phyloP scores from a whole-genome alignment of 805 yeast species.

The Ogataea thermomethanolica region DNA sequence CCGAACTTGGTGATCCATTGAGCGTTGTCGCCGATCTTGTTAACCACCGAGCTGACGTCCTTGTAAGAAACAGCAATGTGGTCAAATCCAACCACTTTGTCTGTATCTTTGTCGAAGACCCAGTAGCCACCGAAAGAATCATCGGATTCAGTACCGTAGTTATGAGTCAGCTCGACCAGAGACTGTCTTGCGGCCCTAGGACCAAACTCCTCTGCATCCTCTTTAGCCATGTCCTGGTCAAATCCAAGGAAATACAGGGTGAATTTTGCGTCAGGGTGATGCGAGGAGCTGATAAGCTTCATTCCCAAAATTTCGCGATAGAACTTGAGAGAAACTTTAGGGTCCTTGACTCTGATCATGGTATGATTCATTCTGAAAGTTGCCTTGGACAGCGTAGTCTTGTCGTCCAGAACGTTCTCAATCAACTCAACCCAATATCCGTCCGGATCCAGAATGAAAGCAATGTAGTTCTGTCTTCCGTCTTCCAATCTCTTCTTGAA shows the following conservation, averaged over 20 bases:
- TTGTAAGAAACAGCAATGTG: conserved; percentile 74
- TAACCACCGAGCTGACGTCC: conserved; percentile 56
- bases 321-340: conserved; percentile 68
- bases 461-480: conserved; percentile 91
- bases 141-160: conserved; percentile 92
- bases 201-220: conserved; percentile 35
- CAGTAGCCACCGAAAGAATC: conserved; percentile 69
- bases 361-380: conserved; percentile 73
- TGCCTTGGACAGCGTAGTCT: conserved; percentile 37
- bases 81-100: conserved; percentile 71
- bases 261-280: conserved; percentile 69
- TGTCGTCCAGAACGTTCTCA: conserved; percentile 47
- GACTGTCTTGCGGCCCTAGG: conserved; percentile 53
- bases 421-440: conserved; percentile 96
- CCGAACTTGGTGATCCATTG: conserved; percentile 58
- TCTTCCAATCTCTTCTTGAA: conserved; percentile 84
- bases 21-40: conserved; percentile 45
- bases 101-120: conserved; percentile 61
- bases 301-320: conserved; percentile 79
- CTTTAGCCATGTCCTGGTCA: conserved; percentile 45
- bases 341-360: conserved; percentile 92
- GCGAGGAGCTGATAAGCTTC: conserved; percentile 58
- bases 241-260: conserved; percentile 84
- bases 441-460: conserved; percentile 93
- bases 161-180: conserved; percentile 85